phyloP scores from a whole-genome alignment of 2,329 filamentous ascomycete species.

The Claviceps arundinis region DNA sequence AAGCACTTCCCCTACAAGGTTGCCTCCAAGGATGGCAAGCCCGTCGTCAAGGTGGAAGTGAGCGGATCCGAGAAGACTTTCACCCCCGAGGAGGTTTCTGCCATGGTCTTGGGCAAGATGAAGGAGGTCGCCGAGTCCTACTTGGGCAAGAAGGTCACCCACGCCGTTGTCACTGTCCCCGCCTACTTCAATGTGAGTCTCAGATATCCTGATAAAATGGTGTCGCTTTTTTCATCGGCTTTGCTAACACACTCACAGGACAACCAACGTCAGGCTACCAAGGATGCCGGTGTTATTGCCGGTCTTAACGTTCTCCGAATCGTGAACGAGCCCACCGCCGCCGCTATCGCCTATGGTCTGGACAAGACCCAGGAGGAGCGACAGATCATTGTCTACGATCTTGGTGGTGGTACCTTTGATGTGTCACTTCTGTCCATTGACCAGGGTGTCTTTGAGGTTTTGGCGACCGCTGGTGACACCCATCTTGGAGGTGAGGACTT shows the following conservation, averaged over 20 bases:
- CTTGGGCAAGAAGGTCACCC: slow-evolving; percentile 69
- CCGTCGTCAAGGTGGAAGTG: slow-evolving; percentile 64
- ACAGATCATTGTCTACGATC: slow-evolving; percentile 87
- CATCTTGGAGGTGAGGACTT: slow-evolving; percentile 98
- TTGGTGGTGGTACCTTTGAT: slow-evolving; percentile 91
- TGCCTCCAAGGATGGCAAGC: slow-evolving; percentile 78
- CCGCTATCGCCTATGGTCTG: slow-evolving; percentile 87
- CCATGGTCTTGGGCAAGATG: slow-evolving; percentile 77
- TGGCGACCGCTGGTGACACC: slow-evolving; percentile 91
- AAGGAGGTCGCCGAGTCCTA: slow-evolving; percentile 71
- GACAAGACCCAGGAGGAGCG: slow-evolving; percentile 75
- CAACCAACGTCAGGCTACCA: slow-evolving; percentile 92
- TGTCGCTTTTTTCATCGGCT: background rate
- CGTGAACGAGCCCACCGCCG: slow-evolving; percentile 91
- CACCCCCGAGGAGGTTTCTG: slow-evolving; percentile 68
- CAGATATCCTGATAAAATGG: background rate
- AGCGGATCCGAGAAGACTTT: slow-evolving; percentile 53
- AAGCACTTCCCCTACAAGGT: slow-evolving; percentile 99
- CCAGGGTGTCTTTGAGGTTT: slow-evolving; percentile 84
- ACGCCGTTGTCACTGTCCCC: slow-evolving; percentile 86
- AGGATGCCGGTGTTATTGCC: slow-evolving; percentile 85
- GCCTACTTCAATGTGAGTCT: slow-evolving; percentile 74
- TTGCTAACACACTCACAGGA: slow-evolving; percentile 30
- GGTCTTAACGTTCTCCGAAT: slow-evolving; percentile 92
- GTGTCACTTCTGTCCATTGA: slow-evolving; percentile 86